A percentile compares a stretch with the other conserved stretches of the same genome.
phyloP scores from a whole-genome alignment of 352 stramenopile genomes.

The Pythium folliculosum region DNA sequence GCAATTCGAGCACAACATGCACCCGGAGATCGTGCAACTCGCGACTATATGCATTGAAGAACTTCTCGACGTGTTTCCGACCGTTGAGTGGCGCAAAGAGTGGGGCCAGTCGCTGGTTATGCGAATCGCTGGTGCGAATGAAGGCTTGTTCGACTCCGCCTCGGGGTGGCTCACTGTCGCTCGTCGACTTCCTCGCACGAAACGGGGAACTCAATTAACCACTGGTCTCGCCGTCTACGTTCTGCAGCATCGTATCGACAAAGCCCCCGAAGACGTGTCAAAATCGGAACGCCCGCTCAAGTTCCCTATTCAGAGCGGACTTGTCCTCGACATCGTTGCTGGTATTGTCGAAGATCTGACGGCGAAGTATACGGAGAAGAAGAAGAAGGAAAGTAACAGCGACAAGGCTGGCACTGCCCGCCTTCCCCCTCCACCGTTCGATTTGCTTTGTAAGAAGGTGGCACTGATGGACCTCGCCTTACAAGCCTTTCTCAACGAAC shows the following conservation, averaged over 20 bases:
- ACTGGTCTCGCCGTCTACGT: constrained; percentile 80
- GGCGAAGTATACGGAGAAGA: constrained; percentile 68
- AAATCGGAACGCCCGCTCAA: constrained; percentile 77
- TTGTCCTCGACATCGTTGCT: constrained; percentile 80
- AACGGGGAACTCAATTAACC: constrained; percentile 73
- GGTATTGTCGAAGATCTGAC: constrained; percentile 79
- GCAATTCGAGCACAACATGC: constrained; percentile 79
- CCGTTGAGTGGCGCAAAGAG: constrained; percentile 68
- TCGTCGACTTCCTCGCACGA: constrained; percentile 68
- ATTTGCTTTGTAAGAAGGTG: constrained; percentile 82
- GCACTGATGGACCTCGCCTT: constrained; percentile 82
- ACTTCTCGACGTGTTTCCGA: constrained; percentile 72
- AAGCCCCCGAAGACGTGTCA: constrained; percentile 30
- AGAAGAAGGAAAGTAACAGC: constrained; percentile 38
- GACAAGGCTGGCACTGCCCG: constrained; percentile 16
- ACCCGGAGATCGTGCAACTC: constrained; percentile 75
- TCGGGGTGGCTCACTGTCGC: constrained; percentile 75
- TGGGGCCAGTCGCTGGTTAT: constrained; percentile 77
- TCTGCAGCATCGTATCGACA: constrained; percentile 80
- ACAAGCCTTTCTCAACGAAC: constrained; percentile 74
- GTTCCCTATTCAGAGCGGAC: constrained; percentile 74
- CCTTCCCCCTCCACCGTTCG: constrained; percentile 44
- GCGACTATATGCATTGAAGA: constrained; percentile 81
- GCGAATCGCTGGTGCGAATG: constrained; percentile 69
- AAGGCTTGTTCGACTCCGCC: constrained; percentile 80